Evolutionary conservation across 305 asterid genomes (phyloP).

Genomic region (Fraxinus latifolia): DNA sequence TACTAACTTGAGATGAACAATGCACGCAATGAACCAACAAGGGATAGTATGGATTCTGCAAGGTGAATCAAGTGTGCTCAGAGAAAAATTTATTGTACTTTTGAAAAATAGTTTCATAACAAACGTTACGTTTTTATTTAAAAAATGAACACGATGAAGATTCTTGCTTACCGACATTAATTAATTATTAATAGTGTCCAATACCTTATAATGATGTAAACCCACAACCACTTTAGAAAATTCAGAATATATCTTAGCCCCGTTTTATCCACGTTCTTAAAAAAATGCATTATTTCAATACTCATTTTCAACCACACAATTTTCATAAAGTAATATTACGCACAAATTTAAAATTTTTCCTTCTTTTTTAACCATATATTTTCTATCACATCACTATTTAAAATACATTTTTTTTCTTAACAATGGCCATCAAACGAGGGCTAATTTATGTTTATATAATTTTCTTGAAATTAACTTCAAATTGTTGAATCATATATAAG

Average conservation of each 20-base stretch:
- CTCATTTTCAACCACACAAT: too few species aligned
- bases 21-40: background rate
- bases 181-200: background rate
- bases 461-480: background rate
- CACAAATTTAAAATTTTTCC: too few species aligned
- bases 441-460: background rate
- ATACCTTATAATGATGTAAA: background rate
- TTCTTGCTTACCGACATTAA: conserved; percentile 25
- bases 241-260: background rate
- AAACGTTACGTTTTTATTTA: background rate
- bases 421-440: too few species aligned
- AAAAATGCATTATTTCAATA: too few species aligned
- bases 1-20: background rate
- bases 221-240: background rate
- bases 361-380: too few species aligned
- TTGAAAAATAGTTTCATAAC: conserved; percentile 9
- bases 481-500: background rate
- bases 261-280: too few species aligned
- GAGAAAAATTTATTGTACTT: conserved; percentile 22
- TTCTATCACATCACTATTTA: too few species aligned
- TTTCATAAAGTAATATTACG: too few species aligned
- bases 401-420: too few species aligned
- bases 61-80: background rate
- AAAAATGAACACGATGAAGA: conserved; percentile 2
- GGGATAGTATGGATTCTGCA: background rate